Evolutionary conservation across 2,329 filamentous ascomycete species (phyloP), one percentile per base, ranked within the genome.

Genomic region (Neonectria hederae): DNA sequence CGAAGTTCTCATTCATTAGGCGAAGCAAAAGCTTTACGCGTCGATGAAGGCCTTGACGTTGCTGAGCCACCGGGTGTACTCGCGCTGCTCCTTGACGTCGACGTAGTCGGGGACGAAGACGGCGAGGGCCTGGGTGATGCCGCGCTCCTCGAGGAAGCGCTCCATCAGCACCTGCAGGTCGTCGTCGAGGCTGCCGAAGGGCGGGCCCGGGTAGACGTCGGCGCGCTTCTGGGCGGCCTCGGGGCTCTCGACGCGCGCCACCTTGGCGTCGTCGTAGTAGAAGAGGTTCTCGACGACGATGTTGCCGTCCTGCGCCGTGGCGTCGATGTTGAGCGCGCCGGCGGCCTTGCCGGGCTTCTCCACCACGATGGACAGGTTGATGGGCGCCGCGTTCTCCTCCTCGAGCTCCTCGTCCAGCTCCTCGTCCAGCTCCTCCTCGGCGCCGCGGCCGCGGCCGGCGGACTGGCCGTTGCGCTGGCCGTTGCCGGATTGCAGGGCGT

Each of bases 21-120:
- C 17, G n/a, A 21, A 5, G 3, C 28, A 28, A 21, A 21, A 10
- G 38, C 9, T 30, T 79, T 83, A 93, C 65, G 89, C 89, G 77
- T 92, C 90, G 71, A 97, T 84, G 77, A 98, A 97, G 68, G 82
- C 83, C 89, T 95, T 96, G 81, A 97, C 87, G 77, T 92, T 92
- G 80, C 89, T 87, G 79, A 99, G 84, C 96, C 97, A 99, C 70
- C 87, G 83, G 66, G 97, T 83, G 81, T 99, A 99, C 86, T 99
- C 96, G 83, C 90, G 92, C 88, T 98, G 95, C 88, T 99, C 96
- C 90, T 99, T 99, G 82, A 92, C 89, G 78, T 98, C 94, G 76
- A 98, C 94, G 83, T 97, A 99, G 79, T 98, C 94, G 40, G 94
- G 93, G 48, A 97, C 90, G 80, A 98, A 97, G 71, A 94, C 83